These are phyloP conservation scores for Emydomyces testavorans DNA, from an alignment of 2,329 filamentous ascomycete species.

Conservation along the genomic window DNA sequence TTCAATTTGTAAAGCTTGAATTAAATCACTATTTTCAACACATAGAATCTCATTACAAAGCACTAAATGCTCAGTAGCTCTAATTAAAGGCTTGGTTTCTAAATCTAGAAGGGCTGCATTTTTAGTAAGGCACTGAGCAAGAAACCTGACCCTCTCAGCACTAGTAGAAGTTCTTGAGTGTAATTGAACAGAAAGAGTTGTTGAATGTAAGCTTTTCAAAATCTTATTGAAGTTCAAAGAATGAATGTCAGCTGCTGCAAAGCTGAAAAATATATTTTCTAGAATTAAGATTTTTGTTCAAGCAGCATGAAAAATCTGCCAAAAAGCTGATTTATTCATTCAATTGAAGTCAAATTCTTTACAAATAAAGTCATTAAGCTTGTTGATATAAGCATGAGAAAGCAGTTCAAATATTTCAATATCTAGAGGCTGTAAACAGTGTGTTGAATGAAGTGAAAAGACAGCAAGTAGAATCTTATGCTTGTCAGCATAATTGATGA, in stretches of 20 bases:
- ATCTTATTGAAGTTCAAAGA: neutral
- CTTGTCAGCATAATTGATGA: conserved; percentile 5
- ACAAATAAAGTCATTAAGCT: neutral
- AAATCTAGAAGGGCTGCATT: neutral
- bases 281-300: neutral
- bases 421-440: conserved; percentile 9
- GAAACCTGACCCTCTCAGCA: neutral
- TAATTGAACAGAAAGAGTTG: neutral
- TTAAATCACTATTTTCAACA: neutral
- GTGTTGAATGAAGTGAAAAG: conserved; percentile 8
- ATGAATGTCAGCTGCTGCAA: conserved; percentile 1
- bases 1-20: neutral
- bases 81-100: neutral
- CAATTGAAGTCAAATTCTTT: neutral
- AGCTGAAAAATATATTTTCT: conserved; percentile 4
- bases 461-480: conserved; percentile 11
- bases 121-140: neutral
- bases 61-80: neutral
- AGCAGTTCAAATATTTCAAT: conserved; percentile 8
- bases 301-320: conserved; percentile 1
- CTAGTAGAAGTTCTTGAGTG: neutral
- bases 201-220: neutral
- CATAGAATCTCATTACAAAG: neutral
- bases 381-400: neutral
- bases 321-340: conserved; percentile 5